Base-by-base conservation (phyloP, 768 basidiomycete species). In the Sarcodon aspratus region DNA sequence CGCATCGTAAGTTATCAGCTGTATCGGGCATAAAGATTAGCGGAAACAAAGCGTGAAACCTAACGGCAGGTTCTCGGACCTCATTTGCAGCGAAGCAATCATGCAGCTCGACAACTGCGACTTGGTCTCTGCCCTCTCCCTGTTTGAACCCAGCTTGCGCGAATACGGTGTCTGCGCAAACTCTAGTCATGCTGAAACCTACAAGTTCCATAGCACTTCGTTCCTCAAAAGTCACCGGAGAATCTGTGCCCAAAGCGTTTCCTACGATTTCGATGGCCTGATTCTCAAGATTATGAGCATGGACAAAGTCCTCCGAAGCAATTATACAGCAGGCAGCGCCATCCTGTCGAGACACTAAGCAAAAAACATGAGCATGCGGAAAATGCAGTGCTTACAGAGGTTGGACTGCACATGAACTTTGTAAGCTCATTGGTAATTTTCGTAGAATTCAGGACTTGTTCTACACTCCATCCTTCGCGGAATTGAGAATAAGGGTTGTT, bases 401-500 rank as follows among this genome's bases (percentile, higher is more conserved):
- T 92, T 0, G 88, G 88, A 55, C 85, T 89, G 59, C 87, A 91
- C 85, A 90, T 91, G 61, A 77, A 82, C 63, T 85, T 85, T 2
- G 88, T 88, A 44, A 87, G 66, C 55, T 86, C 75, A 43, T 77
- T 80, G 38, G 73, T 83, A 59, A 90, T 78, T 65, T 80, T 81
- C 6, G 75, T 72, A 3, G 85, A 74, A 9, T 70, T 69, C 47
- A 86, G 59, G 27, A 90, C 73, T 56, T 90, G 74, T 54, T 88
- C 79, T 15, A 76, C 75, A 15, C 71, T 79, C 82, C 85, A 88
- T 5, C 84, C 83, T 56, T 82, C 74, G 6, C 80, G 75, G 63
- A 93, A 93, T 60, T 93, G 90, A 0, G 85, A 82, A 55, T 92
- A 93, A 0, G 87, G 87, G 55, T 93, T 91, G 49, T 84, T 83